phyloP scores from a whole-genome alignment of 257 asterid species.

The Verbena officinalis region DNA sequence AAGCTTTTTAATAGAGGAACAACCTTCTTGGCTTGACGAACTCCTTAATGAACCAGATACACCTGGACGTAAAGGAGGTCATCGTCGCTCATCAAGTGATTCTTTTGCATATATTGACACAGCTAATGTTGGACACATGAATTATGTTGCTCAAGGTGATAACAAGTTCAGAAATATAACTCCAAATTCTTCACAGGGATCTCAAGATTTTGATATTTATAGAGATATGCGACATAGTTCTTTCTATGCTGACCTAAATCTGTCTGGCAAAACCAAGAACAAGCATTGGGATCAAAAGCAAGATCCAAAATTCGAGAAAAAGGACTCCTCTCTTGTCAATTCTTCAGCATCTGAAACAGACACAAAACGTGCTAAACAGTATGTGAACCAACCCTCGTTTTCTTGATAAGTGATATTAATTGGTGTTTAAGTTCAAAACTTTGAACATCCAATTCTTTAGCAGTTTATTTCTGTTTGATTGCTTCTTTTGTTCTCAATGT shows the following conservation, averaged over 20 bases:
- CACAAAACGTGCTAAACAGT: slow-evolving; percentile 94
- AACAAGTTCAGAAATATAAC: slow-evolving; percentile 45
- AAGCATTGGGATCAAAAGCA: slow-evolving; percentile 66
- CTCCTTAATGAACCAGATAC: slow-evolving; percentile 93
- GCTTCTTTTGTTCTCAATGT: not conserved
- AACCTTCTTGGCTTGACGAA: slow-evolving; percentile 92
- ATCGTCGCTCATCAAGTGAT: slow-evolving; percentile 96
- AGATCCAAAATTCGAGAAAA: slow-evolving; percentile 65
- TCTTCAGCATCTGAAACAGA: slow-evolving; percentile 66
- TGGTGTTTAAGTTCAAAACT: not conserved
- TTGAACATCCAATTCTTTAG: slow-evolving; percentile 3
- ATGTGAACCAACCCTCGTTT: slow-evolving; percentile 39
- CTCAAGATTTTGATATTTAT: slow-evolving; percentile 62
- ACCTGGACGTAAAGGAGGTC: slow-evolving; percentile 84
- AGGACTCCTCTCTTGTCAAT: slow-evolving; percentile 57
- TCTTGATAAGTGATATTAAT: slow-evolving; percentile 12
- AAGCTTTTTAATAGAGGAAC: slow-evolving; percentile 74
- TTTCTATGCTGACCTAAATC: slow-evolving; percentile 51
- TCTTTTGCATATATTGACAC: slow-evolving; percentile 77
- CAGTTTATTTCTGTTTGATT: slow-evolving; percentile 9
- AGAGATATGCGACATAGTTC: slow-evolving; percentile 51
- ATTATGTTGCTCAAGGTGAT: slow-evolving; percentile 57
- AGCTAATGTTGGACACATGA: slow-evolving; percentile 41
- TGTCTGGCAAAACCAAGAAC: slow-evolving; percentile 50
- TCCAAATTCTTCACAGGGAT: slow-evolving; percentile 68